phyloP scores from a whole-genome alignment of 192 early-diverging fungal species.

The Phlyctochytrium planicorne region DNA sequence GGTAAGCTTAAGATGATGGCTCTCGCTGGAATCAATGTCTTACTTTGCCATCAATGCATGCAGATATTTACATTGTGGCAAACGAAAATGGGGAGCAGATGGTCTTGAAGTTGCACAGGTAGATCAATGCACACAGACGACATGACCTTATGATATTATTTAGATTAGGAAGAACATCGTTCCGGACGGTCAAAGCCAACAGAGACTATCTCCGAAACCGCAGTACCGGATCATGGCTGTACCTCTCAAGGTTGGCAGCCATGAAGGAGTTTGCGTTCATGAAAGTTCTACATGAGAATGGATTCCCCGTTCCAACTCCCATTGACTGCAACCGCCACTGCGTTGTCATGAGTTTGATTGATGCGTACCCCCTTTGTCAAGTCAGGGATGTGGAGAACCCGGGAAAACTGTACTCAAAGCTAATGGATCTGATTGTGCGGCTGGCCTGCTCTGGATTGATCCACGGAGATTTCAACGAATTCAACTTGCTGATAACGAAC shows the following conservation, averaged over 20 bases:
- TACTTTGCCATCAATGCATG: background rate
- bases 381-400: conserved; percentile 82
- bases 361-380: conserved; percentile 93
- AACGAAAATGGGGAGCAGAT: conserved; percentile 86
- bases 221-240: conserved; percentile 98
- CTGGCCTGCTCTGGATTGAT: conserved; percentile 94
- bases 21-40: background rate
- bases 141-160: background rate
- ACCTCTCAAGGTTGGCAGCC: conserved; percentile 96
- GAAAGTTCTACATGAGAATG: conserved; percentile 93
- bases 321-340: conserved; percentile 93
- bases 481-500: conserved; percentile 90
- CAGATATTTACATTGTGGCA: conserved; percentile 95
- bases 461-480: conserved; percentile 99
- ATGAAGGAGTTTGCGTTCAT: conserved; percentile 99
- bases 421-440: conserved; percentile 96
- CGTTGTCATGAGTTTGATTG: conserved; percentile 94
- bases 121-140: background rate
- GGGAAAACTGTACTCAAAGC: conserved; percentile 86
- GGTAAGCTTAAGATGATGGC: too few species aligned
- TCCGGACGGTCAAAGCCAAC: conserved; percentile 95
- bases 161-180: conserved; percentile 91
- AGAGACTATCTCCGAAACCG: conserved; percentile 95
- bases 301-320: conserved; percentile 94
- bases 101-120: conserved; percentile 95